Base-by-base conservation (phyloP, 73 alveolate species). In the Durusdinium trenchii region DNA sequence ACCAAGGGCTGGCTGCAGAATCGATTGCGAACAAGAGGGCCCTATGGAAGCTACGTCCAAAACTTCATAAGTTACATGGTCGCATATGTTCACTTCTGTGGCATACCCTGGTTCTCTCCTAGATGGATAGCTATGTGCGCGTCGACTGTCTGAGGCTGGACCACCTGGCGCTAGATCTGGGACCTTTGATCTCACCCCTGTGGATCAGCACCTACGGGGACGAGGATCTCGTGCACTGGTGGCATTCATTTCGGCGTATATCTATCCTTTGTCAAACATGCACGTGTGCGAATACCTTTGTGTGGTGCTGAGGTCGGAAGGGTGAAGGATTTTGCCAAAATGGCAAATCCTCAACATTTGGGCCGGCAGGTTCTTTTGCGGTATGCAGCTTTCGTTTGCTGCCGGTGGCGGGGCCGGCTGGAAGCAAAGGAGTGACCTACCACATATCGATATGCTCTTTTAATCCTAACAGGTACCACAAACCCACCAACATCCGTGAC, bases 1-100 rank as follows among this genome's bases (percentile, higher is more conserved):
- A 14, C 86, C 45, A 76, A 76, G 86, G 86, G 86, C 86, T 76
- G 40, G 86, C 86, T 7, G 42, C 16, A 43, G 86, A 76, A 43
- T 54, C 86, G 35, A 76, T 76, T 36, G 6, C 6, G 42, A 7
- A 36, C 20, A 45, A 45, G 10, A 54, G 45, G 23, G 42, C 45
- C 12, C 23, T 6, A 3, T 76, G 86, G 86, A 76, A 76, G 38
- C 40, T 76, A 32, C 54, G 86, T 10, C 86, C 86, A 23, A 76
- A 76, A 61, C 61, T 76, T n/a, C 86, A 76, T 40, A 76, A 76
- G 86, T 43, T 38, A 43, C 86, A 43, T 2, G 61, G 38, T n/a
- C n/a, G n/a, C n/a, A n/a, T n/a, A n/a, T n/a, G n/a, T n/a, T n/a
- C n/a, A n/a, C n/a, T n/a, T n/a, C n/a, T n/a, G n/a, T n/a, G n/a